Evolutionary conservation across 31 red algal genomes (phyloP).

Genomic region (Porphyra umbilicalis): DNA sequence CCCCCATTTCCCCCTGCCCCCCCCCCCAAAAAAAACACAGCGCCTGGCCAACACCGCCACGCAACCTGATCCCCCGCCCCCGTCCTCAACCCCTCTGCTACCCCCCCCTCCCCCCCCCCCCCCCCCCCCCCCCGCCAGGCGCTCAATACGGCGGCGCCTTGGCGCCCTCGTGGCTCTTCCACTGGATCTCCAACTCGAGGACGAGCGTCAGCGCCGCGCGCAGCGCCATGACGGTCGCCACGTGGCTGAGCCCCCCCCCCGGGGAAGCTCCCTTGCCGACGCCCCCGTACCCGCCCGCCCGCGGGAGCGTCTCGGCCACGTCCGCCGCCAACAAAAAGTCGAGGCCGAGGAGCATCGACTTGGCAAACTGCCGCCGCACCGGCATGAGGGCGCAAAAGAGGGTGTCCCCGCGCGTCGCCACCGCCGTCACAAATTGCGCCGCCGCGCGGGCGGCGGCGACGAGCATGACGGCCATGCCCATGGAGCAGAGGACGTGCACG

Average conservation of each 20-base stretch:
- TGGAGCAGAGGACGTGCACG: background rate
- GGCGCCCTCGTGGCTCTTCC: background rate
- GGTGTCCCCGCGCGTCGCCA: background rate
- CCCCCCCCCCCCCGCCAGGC: background rate
- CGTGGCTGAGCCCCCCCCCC: background rate
- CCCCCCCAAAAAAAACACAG: too few relatives aligned
- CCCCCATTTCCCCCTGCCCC: too few relatives aligned
- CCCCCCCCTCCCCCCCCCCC: background rate
- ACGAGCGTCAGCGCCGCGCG: background rate
- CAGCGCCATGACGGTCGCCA: background rate
- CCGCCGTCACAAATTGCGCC: background rate
- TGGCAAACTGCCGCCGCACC: background rate
- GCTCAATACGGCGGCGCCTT: background rate
- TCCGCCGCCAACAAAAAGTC: background rate
- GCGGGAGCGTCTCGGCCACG: background rate
- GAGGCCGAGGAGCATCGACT: background rate
- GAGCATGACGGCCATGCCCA: background rate
- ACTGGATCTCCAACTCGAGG: background rate
- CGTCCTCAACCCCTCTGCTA: background rate
- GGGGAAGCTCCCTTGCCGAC: background rate
- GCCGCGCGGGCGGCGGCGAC: background rate
- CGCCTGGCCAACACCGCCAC: too few relatives aligned
- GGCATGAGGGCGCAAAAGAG: background rate
- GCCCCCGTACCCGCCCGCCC: background rate
- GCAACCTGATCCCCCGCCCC: too few relatives aligned